Evolutionary conservation across 176 grass and related monocot species (phyloP), one percentile per base, ranked within the genome.

Genomic region (Oryza meyeriana): DNA sequence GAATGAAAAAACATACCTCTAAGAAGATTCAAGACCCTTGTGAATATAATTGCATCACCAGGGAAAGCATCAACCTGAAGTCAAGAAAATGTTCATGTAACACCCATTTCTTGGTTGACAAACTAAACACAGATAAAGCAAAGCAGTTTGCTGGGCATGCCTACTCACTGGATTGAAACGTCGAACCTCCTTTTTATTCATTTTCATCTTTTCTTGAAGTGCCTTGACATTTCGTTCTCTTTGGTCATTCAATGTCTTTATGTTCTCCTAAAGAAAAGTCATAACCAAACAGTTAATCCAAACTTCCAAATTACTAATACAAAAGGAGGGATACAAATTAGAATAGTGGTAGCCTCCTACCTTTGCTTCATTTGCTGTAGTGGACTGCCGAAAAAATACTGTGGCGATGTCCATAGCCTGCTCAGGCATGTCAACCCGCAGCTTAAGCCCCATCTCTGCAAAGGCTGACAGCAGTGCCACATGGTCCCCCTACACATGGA

Each of bases 11-110:
- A 41, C 24, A 85, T 80, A 98, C 96, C 96, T 95, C 92, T 91
- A 86, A 98, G 96, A 93, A 98, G 96, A 95, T 98, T 95, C 66
- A 98, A 72, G 48, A 98, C 96, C 84, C 93, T 93, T 71, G 36
- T 84, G 76, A 98, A 98, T 86, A 98, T 98, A 82, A 98, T 83
- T 45, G 93, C 96, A 98, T 98, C 96, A 25, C 93, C 91, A 64
- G 96, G 96, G 73, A 98, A 98, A 87, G 96, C 96, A 93, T 98
- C 96, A 69, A 98, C 39, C 96, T 98, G 66, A 87, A 79, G 85
- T 45, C 25, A 41, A 66, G 47, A 85, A 81, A 72, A 25, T 0
- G 13, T 62, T 22, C 59, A 74, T 74, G 61, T 72, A 64, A 90
- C 38, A 47, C 13, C 18, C n/a, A 30, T 40, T 13, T 73, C 66